These are phyloP conservation scores for Acanthamoeba lenticulata DNA, from an alignment of 208 protist species.

Conservation along the genomic window DNA sequence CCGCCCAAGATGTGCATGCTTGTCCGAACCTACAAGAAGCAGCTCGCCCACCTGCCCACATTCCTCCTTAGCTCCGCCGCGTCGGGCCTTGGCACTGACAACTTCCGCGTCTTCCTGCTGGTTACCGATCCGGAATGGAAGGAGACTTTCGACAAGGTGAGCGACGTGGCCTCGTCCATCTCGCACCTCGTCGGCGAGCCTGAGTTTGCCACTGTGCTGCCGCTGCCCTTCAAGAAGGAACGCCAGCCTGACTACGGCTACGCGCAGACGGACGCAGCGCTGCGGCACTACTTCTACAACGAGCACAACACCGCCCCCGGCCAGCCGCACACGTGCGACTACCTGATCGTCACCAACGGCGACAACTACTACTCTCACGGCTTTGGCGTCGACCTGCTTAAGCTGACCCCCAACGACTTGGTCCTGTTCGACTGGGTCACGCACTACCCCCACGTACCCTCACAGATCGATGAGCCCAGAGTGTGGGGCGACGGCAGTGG, in stretches of 20 bases:
- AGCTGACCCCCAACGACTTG: background rate
- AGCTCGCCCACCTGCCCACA: background rate
- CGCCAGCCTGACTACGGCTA: background rate
- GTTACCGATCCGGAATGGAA: background rate
- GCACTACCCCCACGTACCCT: background rate
- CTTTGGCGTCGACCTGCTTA: background rate
- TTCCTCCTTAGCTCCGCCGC: background rate
- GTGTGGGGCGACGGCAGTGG: background rate
- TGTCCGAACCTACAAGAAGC: background rate
- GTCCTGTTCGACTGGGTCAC: background rate
- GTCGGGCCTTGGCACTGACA: background rate
- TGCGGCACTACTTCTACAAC: background rate
- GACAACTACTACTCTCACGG: background rate
- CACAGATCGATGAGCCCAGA: background rate
- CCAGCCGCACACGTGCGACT: background rate
- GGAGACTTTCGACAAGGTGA: background rate
- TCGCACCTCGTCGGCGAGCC: background rate
- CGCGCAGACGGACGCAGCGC: background rate
- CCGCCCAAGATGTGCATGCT: background rate
- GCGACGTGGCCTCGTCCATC: background rate
- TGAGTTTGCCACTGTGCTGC: background rate
- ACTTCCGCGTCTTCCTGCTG: background rate
- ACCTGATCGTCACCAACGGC: background rate
- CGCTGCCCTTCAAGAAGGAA: background rate
- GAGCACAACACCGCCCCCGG: too few species aligned